Percentiles rank a stretch among this genome's conserved stretches.
Conservation (phyloP, 2,329 filamentous ascomycete species). For the Aspergillus sp. region DNA sequence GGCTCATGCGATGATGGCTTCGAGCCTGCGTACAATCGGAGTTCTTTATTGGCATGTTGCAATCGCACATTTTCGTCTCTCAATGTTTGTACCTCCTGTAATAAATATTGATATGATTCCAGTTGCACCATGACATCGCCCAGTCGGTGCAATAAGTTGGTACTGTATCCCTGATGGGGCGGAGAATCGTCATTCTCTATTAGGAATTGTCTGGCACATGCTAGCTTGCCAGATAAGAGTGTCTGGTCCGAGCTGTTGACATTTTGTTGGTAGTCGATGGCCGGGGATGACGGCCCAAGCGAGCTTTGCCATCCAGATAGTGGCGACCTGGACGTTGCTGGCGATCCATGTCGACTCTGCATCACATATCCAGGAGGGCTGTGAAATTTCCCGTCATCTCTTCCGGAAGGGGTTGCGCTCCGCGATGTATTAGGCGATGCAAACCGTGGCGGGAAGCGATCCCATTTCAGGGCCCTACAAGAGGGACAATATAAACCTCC, state of each 20-base stretch:
- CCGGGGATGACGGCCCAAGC: background rate
- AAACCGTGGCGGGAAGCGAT: background rate
- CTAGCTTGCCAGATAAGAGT: background rate
- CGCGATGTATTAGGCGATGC: background rate
- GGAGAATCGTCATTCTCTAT: background rate
- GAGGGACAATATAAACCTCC: constrained; percentile 10
- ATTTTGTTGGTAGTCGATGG: background rate
- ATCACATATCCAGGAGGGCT: background rate
- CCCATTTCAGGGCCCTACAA: background rate
- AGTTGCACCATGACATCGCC: constrained; percentile 16
- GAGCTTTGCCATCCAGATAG: background rate
- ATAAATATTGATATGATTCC: constrained; percentile 12
- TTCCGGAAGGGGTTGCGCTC: background rate
- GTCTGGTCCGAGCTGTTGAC: background rate
- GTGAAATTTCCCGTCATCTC: background rate
- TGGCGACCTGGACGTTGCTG: background rate
- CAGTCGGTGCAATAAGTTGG: constrained; percentile 12
- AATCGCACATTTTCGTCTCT: constrained; percentile 13
- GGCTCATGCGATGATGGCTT: background rate
- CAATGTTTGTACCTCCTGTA: constrained; percentile 12
- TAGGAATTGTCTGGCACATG: background rate
- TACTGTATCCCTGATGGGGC: background rate
- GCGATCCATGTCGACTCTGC: background rate
- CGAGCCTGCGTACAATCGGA: background rate
- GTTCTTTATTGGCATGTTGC: background rate